Evolutionary conservation across 176 grass and related monocot species (phyloP).

Genomic region (Oryza officinalis): DNA sequence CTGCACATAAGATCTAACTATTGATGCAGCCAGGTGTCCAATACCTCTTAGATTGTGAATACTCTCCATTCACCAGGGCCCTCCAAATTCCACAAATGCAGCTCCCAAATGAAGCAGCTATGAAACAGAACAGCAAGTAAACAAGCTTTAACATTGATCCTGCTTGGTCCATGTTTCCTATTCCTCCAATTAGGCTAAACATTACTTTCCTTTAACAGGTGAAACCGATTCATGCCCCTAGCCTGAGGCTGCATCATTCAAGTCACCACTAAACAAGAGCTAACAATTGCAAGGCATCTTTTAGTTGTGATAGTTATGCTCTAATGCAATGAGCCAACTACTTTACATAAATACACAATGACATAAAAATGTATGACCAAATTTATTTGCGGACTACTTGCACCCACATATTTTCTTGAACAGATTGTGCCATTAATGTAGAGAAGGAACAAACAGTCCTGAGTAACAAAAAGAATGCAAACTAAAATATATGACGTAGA

Average conservation of each 20-base stretch:
- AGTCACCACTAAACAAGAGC: not conserved
- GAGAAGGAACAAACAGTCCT: not conserved
- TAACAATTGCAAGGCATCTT: not conserved
- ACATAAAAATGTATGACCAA: not conserved
- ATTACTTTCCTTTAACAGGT: not conserved
- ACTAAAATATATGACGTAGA: not conserved
- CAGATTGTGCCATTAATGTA: not conserved
- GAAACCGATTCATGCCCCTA: not conserved
- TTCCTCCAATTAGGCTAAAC: not conserved
- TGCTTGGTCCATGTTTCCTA: not conserved
- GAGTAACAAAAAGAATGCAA: not conserved
- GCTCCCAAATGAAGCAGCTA: not conserved
- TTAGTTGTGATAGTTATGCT: not conserved
- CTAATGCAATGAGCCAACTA: not conserved
- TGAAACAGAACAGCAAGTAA: not conserved
- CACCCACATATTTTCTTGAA: not conserved
- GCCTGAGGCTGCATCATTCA: not conserved
- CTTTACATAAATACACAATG: not conserved
- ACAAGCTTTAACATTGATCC: not conserved
- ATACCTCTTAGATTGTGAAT: not conserved
- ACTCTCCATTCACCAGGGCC: not conserved
- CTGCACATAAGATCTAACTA: not conserved
- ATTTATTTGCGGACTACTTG: not conserved
- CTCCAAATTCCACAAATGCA: not conserved
- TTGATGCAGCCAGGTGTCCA: no score